A percentile compares a stretch with the other conserved stretches of the same genome.
These are phyloP conservation scores for Stagonosporopsis cucurbitacearum DNA, from an alignment of 2,329 filamentous ascomycete genomes.

Conservation along the genomic window DNA sequence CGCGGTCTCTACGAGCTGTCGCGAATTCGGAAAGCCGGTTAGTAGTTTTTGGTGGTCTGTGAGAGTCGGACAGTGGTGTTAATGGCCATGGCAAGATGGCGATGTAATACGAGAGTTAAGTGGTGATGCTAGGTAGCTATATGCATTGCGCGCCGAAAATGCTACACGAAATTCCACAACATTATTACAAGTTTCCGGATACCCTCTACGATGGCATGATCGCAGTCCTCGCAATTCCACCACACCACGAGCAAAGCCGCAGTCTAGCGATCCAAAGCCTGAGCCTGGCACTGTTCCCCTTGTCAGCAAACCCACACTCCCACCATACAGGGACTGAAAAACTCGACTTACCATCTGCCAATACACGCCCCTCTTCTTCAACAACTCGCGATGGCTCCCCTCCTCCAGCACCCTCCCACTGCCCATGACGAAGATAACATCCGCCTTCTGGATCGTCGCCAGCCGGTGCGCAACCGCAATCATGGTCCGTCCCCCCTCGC, in stretches of 20 bases:
- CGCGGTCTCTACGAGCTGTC: neutral
- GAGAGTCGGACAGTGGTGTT: neutral
- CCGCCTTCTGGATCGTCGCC: constrained; percentile 48
- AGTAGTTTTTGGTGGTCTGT: neutral
- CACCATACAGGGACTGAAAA: no score
- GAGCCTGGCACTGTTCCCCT: constrained; percentile 39
- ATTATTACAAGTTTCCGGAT: neutral
- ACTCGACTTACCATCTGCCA: constrained; percentile 38
- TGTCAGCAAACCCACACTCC: neutral
- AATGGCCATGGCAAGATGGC: no score
- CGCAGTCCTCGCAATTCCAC: no score
- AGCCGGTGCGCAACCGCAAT: constrained; percentile 48
- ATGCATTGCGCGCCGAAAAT: neutral
- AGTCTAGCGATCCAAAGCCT: constrained; percentile 44
- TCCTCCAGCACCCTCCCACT: constrained; percentile 43
- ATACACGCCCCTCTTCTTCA: constrained; percentile 41
- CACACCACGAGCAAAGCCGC: neutral
- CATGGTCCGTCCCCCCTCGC: constrained; percentile 37
- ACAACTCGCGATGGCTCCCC: constrained; percentile 40
- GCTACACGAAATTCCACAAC: neutral
- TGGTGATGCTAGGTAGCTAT: neutral
- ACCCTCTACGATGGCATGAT: no score
- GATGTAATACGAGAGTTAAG: neutral
- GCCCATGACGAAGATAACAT: constrained; percentile 47
- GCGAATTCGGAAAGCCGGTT: neutral